A percentile compares a stretch with the other conserved stretches of the same genome.
phyloP scores from a whole-genome alignment of 148 eudicot species.

The Rhododendron griersonianum region DNA sequence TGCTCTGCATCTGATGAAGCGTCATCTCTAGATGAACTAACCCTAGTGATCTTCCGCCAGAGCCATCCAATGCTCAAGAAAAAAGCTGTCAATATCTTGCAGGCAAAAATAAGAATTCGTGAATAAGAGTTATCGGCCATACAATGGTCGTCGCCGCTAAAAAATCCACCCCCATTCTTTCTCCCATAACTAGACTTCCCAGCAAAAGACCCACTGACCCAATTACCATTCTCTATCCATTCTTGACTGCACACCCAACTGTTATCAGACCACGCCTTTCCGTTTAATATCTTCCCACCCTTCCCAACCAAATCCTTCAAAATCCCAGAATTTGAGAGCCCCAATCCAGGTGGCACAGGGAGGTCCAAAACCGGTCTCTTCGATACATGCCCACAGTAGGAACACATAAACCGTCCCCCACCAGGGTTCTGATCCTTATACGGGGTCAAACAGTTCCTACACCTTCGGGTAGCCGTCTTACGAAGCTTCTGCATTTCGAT shows the following conservation, averaged over 20 bases:
- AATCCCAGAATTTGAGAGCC: slow-evolving; percentile 64
- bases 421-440: slow-evolving; percentile 93
- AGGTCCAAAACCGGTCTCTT: slow-evolving; percentile 92
- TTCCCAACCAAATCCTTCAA: slow-evolving; percentile 85
- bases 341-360: slow-evolving; percentile 69
- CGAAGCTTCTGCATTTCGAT: slow-evolving; percentile 82
- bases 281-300: slow-evolving; percentile 80
- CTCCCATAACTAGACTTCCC: slow-evolving; percentile 49
- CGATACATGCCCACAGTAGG: slow-evolving; percentile 93
- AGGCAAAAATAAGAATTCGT: slow-evolving; percentile 41
- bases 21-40: slow-evolving; percentile 63
- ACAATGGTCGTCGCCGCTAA: slow-evolving; percentile 55
- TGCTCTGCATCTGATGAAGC: slow-evolving; percentile 48
- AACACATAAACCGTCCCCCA: slow-evolving; percentile 93
- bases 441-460: slow-evolving; percentile 89
- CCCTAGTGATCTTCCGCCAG: slow-evolving; percentile 70
- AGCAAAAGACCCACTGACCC: slow-evolving; percentile 58
- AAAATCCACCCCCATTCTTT: slow-evolving; percentile 42
- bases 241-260: slow-evolving; percentile 69
- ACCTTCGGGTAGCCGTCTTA: slow-evolving; percentile 90
- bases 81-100: slow-evolving; percentile 46
- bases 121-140: slow-evolving; percentile 67
- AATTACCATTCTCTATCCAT: slow-evolving; percentile 81
- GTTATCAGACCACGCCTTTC: slow-evolving; percentile 70
- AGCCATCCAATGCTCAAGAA: slow-evolving; percentile 60